phyloP scores from a whole-genome alignment of 2,329 filamentous ascomycete species.

The Aspergillus fumigatiaffinis region DNA sequence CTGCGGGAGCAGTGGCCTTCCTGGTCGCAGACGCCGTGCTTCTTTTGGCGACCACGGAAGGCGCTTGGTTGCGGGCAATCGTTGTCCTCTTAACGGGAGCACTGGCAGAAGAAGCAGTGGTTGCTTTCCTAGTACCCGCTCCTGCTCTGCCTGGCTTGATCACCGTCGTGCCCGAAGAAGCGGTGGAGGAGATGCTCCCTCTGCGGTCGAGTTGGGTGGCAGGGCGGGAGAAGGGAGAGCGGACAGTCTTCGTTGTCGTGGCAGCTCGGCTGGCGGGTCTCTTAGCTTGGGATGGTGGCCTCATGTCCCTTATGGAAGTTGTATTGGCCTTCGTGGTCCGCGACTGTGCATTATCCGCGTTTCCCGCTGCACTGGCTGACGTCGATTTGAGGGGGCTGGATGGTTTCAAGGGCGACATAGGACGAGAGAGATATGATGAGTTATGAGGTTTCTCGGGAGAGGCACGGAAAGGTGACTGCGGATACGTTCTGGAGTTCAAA shows the following conservation, averaged over 20 bases:
- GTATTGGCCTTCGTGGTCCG: slow-evolving; percentile 23
- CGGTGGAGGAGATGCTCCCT: slow-evolving; percentile 34
- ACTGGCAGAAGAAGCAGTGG: slow-evolving; percentile 21
- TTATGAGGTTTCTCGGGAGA: slow-evolving; percentile 41
- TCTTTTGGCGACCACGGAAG: slow-evolving; percentile 34
- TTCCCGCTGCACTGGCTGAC: slow-evolving; percentile 15
- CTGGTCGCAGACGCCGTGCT: slow-evolving; percentile 27
- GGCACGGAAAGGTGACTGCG: slow-evolving; percentile 51
- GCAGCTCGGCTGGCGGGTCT: slow-evolving; percentile 29
- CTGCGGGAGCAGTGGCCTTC: slow-evolving; percentile 30
- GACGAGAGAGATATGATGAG: slow-evolving; percentile 56
- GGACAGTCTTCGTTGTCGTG: slow-evolving; percentile 25
- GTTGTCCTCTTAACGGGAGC: slow-evolving; percentile 29
- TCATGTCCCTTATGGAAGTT: slow-evolving; percentile 23
- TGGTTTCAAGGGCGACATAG: slow-evolving; percentile 61
- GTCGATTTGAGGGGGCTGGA: slow-evolving; percentile 38
- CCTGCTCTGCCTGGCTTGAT: slow-evolving; percentile 28
- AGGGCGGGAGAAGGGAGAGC: slow-evolving; percentile 31
- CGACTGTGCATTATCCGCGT: slow-evolving; percentile 16
- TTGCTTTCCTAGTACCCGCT: slow-evolving; percentile 27
- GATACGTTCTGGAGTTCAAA: slow-evolving; percentile 68
- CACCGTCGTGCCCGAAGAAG: slow-evolving; percentile 38
- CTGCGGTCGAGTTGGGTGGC: slow-evolving; percentile 38
- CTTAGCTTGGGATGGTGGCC: slow-evolving; percentile 25
- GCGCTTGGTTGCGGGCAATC: slow-evolving; percentile 25